These are phyloP conservation scores for Stemphylium lycopersici DNA, from an alignment of 2,329 filamentous ascomycete genomes.

Conservation along the genomic window DNA sequence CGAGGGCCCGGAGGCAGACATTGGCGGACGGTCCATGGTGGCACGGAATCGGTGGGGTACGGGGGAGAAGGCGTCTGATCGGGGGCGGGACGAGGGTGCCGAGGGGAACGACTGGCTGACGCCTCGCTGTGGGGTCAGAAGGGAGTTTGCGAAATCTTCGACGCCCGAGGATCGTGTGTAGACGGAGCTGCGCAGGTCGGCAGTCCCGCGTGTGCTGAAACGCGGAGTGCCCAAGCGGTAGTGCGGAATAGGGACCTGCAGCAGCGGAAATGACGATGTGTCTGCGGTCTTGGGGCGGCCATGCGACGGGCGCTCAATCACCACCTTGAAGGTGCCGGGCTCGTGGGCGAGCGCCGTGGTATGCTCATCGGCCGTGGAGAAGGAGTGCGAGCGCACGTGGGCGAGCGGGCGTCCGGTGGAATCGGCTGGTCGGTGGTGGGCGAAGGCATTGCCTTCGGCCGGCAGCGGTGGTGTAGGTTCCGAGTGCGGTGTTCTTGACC, in stretches of 20 bases:
- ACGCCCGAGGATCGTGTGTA: constrained; percentile 70
- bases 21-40: constrained; percentile 44
- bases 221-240: constrained; percentile 82
- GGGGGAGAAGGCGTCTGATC: constrained; percentile 47
- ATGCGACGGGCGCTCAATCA: constrained; percentile 73
- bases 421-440: constrained; percentile 18
- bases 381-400: constrained; percentile 69
- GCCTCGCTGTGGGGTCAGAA: constrained; percentile 52
- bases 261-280: constrained; percentile 59
- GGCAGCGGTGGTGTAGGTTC: constrained; percentile 34
- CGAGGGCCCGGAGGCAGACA: constrained; percentile 43
- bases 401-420: constrained; percentile 27
- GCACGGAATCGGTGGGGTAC: constrained; percentile 40
- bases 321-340: constrained; percentile 75
- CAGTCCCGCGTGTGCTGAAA: constrained; percentile 77
- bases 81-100: constrained; percentile 41
- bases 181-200: constrained; percentile 79
- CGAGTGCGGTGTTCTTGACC: constrained; percentile 39
- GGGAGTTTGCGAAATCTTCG: constrained; percentile 72
- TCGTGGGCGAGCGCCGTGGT: constrained; percentile 60
- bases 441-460: constrained; percentile 23
- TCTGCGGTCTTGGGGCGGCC: constrained; percentile 70
- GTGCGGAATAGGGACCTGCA: constrained; percentile 80
- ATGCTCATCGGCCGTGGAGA: constrained; percentile 75
- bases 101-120: constrained; percentile 43